Conservation (phyloP, 1,139 yeast species). For the Pichia sp. region DNA sequence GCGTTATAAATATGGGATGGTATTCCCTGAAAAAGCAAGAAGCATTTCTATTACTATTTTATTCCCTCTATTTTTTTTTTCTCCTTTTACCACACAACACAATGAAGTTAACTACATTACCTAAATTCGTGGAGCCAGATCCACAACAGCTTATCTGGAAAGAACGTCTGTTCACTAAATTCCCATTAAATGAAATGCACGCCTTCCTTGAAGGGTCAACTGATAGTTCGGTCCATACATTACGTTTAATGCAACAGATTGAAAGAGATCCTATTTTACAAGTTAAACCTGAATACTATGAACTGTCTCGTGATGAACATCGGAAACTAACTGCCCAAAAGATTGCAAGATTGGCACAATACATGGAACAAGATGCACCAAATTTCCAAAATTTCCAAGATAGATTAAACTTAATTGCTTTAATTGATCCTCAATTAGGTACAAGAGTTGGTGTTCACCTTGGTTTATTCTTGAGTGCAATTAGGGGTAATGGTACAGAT, state of each 20-base stretch:
- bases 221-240: slow-evolving; percentile 34
- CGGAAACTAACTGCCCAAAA: slow-evolving; percentile 41
- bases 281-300: slow-evolving; percentile 37
- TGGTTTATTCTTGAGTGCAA: slow-evolving; percentile 43
- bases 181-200: slow-evolving; percentile 42
- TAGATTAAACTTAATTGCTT: slow-evolving; percentile 38
- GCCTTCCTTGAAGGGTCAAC: slow-evolving; percentile 42
- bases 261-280: slow-evolving; percentile 46
- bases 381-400: slow-evolving; percentile 34
- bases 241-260: slow-evolving; percentile 37
- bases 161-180: slow-evolving; percentile 35
- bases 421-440: slow-evolving; percentile 45
- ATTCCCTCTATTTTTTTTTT: not conserved
- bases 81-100: not conserved
- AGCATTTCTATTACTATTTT: not conserved
- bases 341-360: slow-evolving; percentile 40
- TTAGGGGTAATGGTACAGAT: slow-evolving; percentile 47
- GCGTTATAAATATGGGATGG: too few relatives aligned
- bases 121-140: slow-evolving; percentile 31
- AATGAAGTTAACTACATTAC: slow-evolving; percentile 19
- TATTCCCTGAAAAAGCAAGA: too few relatives aligned
- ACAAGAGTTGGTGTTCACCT: slow-evolving; percentile 47
- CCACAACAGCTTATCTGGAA: slow-evolving; percentile 35
- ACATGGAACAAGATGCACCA: slow-evolving; percentile 39
- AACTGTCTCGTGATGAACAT: slow-evolving; percentile 37